Conservation (phyloP, 2,329 filamentous ascomycete species). For the Bipolaris victoriae region DNA sequence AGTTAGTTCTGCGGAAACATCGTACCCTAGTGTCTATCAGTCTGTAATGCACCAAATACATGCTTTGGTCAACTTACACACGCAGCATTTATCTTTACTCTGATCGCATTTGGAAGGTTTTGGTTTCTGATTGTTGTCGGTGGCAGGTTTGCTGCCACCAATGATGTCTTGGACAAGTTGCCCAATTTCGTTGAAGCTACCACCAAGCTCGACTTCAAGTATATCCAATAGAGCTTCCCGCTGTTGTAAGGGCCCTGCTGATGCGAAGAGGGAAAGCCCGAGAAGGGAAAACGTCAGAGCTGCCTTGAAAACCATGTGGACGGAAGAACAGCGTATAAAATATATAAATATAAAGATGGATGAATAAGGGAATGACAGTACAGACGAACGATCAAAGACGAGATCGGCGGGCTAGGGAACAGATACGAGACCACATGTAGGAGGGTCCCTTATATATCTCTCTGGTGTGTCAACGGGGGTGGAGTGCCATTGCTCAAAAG, state of each 20-base stretch:
- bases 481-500: neutral
- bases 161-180: slow-evolving; percentile 40
- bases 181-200: slow-evolving; percentile 21
- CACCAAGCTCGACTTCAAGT: slow-evolving; percentile 33
- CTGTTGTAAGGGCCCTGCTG: slow-evolving; percentile 31
- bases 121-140: slow-evolving; percentile 27
- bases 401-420: neutral
- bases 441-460: slow-evolving; percentile 8
- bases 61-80: slow-evolving; percentile 27
- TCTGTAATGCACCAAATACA: neutral
- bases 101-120: slow-evolving; percentile 33
- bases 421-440: neutral
- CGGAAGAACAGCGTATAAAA: neutral
- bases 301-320: slow-evolving; percentile 7
- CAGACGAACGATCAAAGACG: neutral
- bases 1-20: slow-evolving; percentile 41
- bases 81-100: slow-evolving; percentile 36
- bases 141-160: slow-evolving; percentile 32
- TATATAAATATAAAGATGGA: neutral
- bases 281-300: slow-evolving; percentile 5
- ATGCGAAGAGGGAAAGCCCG: slow-evolving; percentile 12
- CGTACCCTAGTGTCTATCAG: slow-evolving; percentile 32
- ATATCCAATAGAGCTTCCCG: slow-evolving; percentile 25
- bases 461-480: neutral
- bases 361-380: neutral